A percentile compares a stretch with the other conserved stretches of the same genome.
Conservation (phyloP, 257 asterid genomes). For the Anisodus acutangulus region DNA sequence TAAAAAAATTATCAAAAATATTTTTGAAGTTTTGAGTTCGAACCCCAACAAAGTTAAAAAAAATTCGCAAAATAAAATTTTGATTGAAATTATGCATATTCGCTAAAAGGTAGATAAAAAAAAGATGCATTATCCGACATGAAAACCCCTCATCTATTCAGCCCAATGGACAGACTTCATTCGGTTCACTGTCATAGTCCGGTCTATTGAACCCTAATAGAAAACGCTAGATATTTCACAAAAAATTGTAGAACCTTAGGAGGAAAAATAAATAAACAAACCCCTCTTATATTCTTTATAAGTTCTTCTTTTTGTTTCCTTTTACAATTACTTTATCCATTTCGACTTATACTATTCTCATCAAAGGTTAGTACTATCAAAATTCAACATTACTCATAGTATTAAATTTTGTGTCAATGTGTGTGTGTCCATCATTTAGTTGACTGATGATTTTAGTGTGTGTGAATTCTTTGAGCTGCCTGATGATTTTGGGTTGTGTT, state of each 20-base stretch:
- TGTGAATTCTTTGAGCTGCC: background rate
- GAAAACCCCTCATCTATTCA: too few species aligned
- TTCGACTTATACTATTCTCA: background rate
- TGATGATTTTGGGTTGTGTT: background rate
- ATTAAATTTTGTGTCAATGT: background rate
- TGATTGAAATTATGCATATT: too few species aligned
- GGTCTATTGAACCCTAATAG: background rate
- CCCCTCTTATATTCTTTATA: background rate
- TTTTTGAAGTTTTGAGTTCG: too few species aligned
- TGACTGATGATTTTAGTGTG: too few species aligned
- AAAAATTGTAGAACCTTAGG: background rate
- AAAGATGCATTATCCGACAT: too few species aligned
- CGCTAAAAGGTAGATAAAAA: too few species aligned
- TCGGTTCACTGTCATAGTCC: background rate
- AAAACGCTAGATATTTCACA: background rate
- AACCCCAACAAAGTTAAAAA: too few species aligned
- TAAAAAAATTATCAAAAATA: too few species aligned
- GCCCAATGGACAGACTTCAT: background rate
- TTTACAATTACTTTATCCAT: conserved; percentile 2
- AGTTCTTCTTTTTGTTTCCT: background rate
- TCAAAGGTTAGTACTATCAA: background rate
- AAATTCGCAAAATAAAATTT: too few species aligned
- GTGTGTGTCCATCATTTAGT: background rate
- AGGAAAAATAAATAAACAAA: background rate
- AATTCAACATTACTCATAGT: background rate